These are phyloP conservation scores for Clonostachys sp. DNA, from an alignment of 2,329 filamentous ascomycete species.

Conservation along the genomic window DNA sequence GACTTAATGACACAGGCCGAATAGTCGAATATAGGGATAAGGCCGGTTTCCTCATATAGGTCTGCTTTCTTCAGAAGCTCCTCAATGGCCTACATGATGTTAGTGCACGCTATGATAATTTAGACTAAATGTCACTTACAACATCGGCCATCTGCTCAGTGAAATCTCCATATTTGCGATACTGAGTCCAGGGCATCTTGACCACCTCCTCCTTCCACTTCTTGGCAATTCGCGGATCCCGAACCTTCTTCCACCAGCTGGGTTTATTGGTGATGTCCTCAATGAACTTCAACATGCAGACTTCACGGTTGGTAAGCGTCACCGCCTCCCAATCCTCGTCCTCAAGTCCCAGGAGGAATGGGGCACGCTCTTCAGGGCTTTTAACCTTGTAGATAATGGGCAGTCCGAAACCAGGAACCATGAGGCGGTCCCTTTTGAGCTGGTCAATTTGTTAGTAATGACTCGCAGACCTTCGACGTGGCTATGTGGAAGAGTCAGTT, in stretches of 20 bases:
- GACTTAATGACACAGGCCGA: constrained; percentile 25
- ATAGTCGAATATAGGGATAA: constrained; percentile 26
- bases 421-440: no score
- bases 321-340: constrained; percentile 12
- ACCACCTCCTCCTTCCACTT: constrained; percentile 22
- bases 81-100: constrained; percentile 20
- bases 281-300: constrained; percentile 23
- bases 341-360: constrained; percentile 7
- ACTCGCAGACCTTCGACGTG: no score
- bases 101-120: not conserved
- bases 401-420: constrained; percentile 16
- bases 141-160: constrained; percentile 19
- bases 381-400: constrained; percentile 8
- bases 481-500: no score
- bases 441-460: no score
- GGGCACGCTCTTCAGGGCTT: constrained; percentile 5
- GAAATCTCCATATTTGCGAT: constrained; percentile 14
- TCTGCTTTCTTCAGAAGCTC: constrained; percentile 25
- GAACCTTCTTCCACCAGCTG: constrained; percentile 25
- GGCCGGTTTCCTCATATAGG: constrained; percentile 20
- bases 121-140: constrained; percentile 11
- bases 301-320: constrained; percentile 20
- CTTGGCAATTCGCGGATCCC: constrained; percentile 12
- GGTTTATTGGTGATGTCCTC: constrained; percentile 26
- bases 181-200: constrained; percentile 18